Evolutionary conservation across 768 basidiomycete species (phyloP).

Genomic region (Rhodotorula graminis): DNA sequence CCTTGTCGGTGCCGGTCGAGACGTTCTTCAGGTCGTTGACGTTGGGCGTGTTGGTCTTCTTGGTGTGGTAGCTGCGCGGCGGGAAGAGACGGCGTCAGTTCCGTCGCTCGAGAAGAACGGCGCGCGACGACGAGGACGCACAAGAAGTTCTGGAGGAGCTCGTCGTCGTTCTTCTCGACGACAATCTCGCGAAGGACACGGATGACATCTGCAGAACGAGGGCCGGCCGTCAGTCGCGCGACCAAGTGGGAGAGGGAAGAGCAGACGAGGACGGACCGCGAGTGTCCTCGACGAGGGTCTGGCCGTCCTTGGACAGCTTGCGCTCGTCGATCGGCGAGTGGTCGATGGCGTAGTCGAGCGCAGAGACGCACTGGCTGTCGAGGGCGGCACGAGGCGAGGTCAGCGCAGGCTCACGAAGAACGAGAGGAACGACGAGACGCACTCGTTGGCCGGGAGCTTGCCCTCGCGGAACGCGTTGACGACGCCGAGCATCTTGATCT

Average conservation of each 20-base stretch:
- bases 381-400: background rate
- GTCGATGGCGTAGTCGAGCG: conserved; percentile 62
- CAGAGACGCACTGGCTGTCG: conserved; percentile 44
- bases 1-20: conserved; percentile 55
- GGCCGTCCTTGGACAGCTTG: conserved; percentile 38
- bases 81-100: background rate
- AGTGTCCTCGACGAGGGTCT: conserved; percentile 32
- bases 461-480: conserved; percentile 60
- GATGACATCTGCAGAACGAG: conserved; percentile 50
- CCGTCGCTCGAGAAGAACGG: background rate
- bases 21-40: conserved; percentile 49
- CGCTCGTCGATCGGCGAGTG: conserved; percentile 29
- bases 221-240: background rate
- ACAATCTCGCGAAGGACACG: conserved; percentile 44
- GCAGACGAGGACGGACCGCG: background rate
- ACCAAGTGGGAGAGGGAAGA: too few species aligned
- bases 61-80: conserved; percentile 51
- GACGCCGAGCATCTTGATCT: conserved; percentile 71
- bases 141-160: conserved; percentile 85
- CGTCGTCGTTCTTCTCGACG: conserved; percentile 51
- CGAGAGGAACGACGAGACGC: background rate
- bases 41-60: conserved; percentile 52
- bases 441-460: conserved; percentile 42
- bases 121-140: conserved; percentile 12
- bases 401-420: too few species aligned